Conservation (phyloP, 306 rosid genomes). For the Inga leiocalycina region DNA sequence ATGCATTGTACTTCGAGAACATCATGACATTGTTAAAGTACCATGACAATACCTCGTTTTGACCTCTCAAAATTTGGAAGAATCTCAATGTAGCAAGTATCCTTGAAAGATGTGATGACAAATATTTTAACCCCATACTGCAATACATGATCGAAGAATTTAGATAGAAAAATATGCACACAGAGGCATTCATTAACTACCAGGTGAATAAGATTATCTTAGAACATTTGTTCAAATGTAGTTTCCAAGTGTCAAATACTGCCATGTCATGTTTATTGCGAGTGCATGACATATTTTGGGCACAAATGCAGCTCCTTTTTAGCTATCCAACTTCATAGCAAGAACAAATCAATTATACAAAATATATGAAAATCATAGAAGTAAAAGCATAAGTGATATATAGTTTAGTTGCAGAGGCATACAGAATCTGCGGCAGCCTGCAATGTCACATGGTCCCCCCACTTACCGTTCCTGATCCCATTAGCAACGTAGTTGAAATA, state of each 20-base stretch:
- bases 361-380: background rate
- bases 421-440: slow-evolving; percentile 2
- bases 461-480: background rate
- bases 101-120: slow-evolving; percentile 20
- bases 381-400: background rate
- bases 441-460: slow-evolving; percentile 11
- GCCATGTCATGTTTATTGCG: background rate
- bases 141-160: background rate
- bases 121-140: slow-evolving; percentile 18
- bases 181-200: background rate
- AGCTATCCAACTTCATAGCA: background rate
- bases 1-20: background rate
- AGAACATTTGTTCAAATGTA: background rate
- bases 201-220: background rate
- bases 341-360: background rate
- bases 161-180: background rate
- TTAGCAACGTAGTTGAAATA: background rate
- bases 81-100: slow-evolving; percentile 23
- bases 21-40: background rate
- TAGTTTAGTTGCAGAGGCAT: background rate
- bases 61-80: slow-evolving; percentile 18
- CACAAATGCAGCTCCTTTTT: background rate
- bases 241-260: background rate
- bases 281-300: background rate
- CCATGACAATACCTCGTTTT: slow-evolving; percentile 2